These are phyloP conservation scores for Corylus heterophylla DNA, from an alignment of 306 rosid species.

Conservation along the genomic window DNA sequence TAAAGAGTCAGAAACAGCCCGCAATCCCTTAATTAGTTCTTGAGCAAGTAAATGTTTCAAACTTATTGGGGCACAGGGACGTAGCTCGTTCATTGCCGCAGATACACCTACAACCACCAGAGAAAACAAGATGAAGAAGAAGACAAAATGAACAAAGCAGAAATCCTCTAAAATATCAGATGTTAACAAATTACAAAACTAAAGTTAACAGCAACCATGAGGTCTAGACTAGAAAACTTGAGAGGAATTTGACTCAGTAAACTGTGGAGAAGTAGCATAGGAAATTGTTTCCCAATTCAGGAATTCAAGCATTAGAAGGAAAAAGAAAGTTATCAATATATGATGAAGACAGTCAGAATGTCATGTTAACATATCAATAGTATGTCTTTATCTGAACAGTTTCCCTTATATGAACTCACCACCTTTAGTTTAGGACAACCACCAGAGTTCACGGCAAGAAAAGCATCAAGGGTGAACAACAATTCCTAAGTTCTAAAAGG, in stretches of 20 bases:
- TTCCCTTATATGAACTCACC: not conserved
- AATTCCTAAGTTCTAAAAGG: conserved; percentile 11
- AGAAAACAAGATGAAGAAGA: conserved; percentile 13
- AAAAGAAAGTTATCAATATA: not conserved
- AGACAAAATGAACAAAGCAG: conserved; percentile 1
- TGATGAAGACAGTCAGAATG: not conserved
- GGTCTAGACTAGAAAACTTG: not conserved
- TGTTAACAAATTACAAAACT: not conserved
- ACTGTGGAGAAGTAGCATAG: not conserved
- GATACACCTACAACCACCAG: conserved; percentile 81
- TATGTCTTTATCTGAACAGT: not conserved
- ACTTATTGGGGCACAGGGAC: conserved; percentile 94
- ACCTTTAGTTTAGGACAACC: conserved; percentile 3
- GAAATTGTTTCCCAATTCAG: not conserved
- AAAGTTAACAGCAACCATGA: conserved; percentile 4
- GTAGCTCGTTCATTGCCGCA: conserved; percentile 93
- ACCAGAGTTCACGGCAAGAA: not conserved
- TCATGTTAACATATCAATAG: not conserved
- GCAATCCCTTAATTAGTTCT: conserved; percentile 81
- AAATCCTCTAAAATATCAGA: not conserved
- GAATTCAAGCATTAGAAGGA: not conserved
- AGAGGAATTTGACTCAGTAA: not conserved
- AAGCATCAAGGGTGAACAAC: conserved; percentile 4
- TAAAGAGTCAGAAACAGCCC: conserved; percentile 72
- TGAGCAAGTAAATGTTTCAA: conserved; percentile 80